Conservation (phyloP, 306 rosid species). For the Sphenostylis stenocarpa region DNA sequence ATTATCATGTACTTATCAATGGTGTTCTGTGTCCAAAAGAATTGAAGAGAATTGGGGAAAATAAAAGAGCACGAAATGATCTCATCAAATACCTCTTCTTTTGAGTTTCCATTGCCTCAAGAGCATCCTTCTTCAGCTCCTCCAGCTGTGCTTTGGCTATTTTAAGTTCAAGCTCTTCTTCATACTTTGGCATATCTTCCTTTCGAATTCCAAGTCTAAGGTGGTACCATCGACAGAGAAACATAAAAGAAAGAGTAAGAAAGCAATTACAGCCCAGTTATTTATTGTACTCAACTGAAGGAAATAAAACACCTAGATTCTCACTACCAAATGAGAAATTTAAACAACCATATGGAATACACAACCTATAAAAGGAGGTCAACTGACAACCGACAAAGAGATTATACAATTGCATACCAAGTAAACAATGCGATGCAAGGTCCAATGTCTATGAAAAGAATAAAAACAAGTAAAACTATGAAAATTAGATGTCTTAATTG, state of each 20-base stretch:
- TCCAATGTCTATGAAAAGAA: background rate
- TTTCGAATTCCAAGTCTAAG: constrained; percentile 67
- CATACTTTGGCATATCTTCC: constrained; percentile 80
- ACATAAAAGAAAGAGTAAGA: background rate
- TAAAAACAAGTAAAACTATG: background rate
- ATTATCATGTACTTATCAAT: background rate
- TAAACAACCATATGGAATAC: constrained; percentile 11
- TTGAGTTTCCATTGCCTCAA: constrained; percentile 93
- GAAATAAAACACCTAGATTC: background rate
- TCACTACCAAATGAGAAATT: background rate
- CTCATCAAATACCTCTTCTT: constrained; percentile 66
- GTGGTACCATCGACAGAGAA: constrained; percentile 13
- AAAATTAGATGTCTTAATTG: background rate
- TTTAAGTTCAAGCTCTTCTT: constrained; percentile 76
- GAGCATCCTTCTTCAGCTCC: constrained; percentile 80
- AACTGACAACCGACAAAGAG: background rate
- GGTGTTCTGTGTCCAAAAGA: background rate
- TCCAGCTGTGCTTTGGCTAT: constrained; percentile 83
- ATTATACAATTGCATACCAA: constrained; percentile 21
- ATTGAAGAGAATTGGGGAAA: constrained; percentile 2
- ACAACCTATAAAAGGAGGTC: background rate
- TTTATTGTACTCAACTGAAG: constrained; percentile 12
- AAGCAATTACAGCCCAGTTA: constrained; percentile 19
- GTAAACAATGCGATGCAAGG: background rate
- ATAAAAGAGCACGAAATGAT: background rate